These are phyloP conservation scores for Barnettozyma populi DNA, from an alignment of 805 yeast species.

Conservation along the genomic window DNA sequence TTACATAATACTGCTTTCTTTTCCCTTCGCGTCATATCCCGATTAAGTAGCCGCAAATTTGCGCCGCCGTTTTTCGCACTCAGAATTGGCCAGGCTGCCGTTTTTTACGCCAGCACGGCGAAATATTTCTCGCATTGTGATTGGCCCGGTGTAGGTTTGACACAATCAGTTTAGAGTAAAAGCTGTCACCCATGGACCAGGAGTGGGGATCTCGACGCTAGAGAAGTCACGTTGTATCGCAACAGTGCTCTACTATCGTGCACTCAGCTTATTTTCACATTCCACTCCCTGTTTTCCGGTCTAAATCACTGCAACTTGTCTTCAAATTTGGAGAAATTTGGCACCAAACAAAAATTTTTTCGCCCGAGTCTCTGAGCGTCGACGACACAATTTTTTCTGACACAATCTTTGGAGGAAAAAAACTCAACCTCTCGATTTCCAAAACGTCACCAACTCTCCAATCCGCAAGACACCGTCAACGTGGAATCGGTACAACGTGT, in stretches of 20 bases:
- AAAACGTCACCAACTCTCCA: not conserved
- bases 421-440: not conserved
- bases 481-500: not conserved
- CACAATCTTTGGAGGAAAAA: slow-evolving; percentile 11
- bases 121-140: not conserved
- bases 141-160: not conserved
- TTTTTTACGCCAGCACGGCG: not conserved
- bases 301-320: not conserved
- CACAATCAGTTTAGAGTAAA: not conserved
- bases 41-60: not conserved
- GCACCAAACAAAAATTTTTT: slow-evolving; percentile 8
- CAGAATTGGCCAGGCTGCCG: not conserved
- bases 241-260: too few species aligned
- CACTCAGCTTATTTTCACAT: too few species aligned
- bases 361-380: not conserved
- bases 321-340: not conserved
- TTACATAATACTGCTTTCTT: too few species aligned
- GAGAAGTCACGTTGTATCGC: too few species aligned
- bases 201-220: not conserved
- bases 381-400: slow-evolving; percentile 10
- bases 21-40: too few species aligned
- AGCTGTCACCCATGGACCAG: not conserved
- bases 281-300: too few species aligned
- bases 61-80: too few species aligned
- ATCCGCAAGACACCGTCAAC: not conserved